A percentile compares a stretch with the other conserved stretches of the same genome.
Evolutionary conservation across 331 rosid species (phyloP).

Genomic region (Phaseolus coccineus): DNA sequence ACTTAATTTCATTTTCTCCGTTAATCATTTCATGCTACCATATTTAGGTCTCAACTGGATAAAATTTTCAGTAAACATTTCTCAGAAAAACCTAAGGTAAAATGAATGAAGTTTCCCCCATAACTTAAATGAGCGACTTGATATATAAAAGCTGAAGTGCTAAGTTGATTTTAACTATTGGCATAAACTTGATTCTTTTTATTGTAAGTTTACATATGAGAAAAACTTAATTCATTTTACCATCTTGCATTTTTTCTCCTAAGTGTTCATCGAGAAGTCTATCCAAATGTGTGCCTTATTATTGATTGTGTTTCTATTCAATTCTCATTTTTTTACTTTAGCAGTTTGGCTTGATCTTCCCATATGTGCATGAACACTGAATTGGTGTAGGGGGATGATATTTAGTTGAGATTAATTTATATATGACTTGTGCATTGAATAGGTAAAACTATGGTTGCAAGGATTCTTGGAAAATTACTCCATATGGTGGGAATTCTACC

Average conservation of each 20-base stretch:
- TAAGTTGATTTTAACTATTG: too few species aligned
- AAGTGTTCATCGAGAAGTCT: too few species aligned
- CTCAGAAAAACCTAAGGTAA: too few species aligned
- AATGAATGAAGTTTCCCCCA: too few species aligned
- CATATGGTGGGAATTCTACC: conserved; percentile 97
- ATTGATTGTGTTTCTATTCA: background rate
- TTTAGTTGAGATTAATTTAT: background rate
- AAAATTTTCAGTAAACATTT: too few species aligned
- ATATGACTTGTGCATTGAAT: conserved; percentile 32
- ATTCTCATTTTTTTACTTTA: background rate
- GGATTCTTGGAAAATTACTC: conserved; percentile 90
- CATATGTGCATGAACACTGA: background rate
- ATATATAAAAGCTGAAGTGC: too few species aligned
- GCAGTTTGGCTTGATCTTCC: conserved; percentile 17
- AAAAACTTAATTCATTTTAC: too few species aligned
- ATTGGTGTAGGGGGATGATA: background rate
- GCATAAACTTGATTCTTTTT: too few species aligned
- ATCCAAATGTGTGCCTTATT: too few species aligned
- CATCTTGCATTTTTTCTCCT: too few species aligned
- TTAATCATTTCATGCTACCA: background rate
- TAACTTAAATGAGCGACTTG: too few species aligned
- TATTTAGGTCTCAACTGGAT: background rate
- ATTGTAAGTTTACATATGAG: too few species aligned
- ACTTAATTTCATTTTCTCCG: background rate
- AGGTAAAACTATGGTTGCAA: conserved; percentile 99